Evolutionary conservation across 805 yeast genomes (phyloP).

Genomic region (Peterozyma xylosa): DNA sequence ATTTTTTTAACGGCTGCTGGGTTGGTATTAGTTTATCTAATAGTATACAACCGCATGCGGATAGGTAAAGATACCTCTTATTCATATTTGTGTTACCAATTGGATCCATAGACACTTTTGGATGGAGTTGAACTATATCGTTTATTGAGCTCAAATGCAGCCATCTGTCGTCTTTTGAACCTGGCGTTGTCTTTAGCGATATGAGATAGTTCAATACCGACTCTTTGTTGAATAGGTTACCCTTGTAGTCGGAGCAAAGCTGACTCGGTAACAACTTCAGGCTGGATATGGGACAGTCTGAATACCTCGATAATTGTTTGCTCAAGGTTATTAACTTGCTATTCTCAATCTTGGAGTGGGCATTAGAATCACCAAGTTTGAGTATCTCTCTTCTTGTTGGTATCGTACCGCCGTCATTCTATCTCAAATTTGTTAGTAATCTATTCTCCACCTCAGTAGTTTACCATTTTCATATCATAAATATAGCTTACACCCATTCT

Average conservation of each 20-base stretch:
- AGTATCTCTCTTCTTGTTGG: constrained; percentile 49
- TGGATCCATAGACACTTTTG: neutral
- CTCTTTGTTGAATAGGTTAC: constrained; percentile 59
- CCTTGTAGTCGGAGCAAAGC: constrained; percentile 49
- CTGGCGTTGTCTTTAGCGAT: neutral
- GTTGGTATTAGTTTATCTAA: too few species aligned
- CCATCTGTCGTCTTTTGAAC: neutral
- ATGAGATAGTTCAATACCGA: constrained; percentile 46
- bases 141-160: neutral
- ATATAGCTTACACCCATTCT: too few species aligned
- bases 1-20: too few species aligned
- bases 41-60: too few species aligned
- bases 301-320: neutral
- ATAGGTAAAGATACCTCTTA: too few species aligned
- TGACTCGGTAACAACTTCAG: constrained; percentile 30
- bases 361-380: constrained; percentile 11
- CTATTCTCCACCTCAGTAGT: neutral
- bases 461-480: too few species aligned
- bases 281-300: neutral
- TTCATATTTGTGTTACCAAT: too few species aligned
- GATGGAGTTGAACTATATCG: neutral
- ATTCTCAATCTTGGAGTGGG: neutral
- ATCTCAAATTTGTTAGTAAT: constrained; percentile 2
- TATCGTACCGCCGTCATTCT: constrained; percentile 70
- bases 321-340: neutral